Evolutionary conservation across 78 protist species (phyloP), one percentile per base, ranked within the genome.

Genomic region (Chrysochromulina parva): DNA sequence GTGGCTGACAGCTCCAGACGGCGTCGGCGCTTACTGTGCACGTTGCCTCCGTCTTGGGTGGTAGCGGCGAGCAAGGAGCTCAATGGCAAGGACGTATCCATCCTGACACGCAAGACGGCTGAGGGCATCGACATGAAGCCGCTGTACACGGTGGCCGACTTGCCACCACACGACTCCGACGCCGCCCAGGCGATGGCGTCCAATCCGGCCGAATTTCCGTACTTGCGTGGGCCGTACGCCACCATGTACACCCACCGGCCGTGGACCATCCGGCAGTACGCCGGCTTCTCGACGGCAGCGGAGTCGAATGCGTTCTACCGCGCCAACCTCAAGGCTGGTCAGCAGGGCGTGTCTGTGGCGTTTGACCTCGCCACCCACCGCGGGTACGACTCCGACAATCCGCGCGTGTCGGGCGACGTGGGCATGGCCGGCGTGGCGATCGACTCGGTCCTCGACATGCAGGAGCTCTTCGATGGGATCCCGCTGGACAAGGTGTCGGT

Each of bases 401-500:
- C 92, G 26, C 92, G 99, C 19, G 99, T 97, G 26, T 22, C 22
- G 9, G 99, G 99, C 55, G 99, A 91, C 84, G 99, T 97, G 22
- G 99, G 99, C 22, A 98, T 98, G 99, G 99, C 99, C 4, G 99
- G 99, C 81, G 99, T 98, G 3, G 99, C 99, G 52, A 92, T 98
- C 62, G 99, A 97, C 90, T 82, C 96, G 0, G 98, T 97, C 24
- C 99, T 97, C 38, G 99, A 98, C 91, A 98, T 97, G 99, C 96
- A 98, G 91, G 91, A 93, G 1, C 76, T 93, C 9, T 53, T 78
- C n/a, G 67, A 47, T 13, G 28, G 81, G 52, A 96, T 97, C n/a
- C 98, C 98, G 5, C 94, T 96, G 19, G 95, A 96, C 92, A 90
- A 94, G 69, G 88, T 97, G 54, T 74, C 89, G 13, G 90, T 92